Conservation (phyloP, 1,284 basidiomycete genomes). For the Ganoderma boninense region DNA sequence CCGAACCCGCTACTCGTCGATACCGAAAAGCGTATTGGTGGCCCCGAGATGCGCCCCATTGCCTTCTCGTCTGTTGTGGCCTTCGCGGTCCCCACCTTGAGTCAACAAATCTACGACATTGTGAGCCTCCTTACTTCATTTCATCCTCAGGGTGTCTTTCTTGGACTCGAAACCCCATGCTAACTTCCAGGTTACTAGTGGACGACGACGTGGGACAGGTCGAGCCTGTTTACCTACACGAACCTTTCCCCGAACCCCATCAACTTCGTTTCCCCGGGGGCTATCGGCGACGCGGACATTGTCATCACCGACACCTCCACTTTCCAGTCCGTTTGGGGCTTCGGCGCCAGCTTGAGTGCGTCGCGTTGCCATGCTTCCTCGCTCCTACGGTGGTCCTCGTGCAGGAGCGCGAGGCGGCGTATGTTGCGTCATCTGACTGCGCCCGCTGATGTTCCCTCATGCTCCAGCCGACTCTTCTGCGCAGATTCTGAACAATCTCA, state of each 20-base stretch:
- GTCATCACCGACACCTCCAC: conserved; percentile 48
- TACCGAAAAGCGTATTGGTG: neutral
- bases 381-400: conserved; percentile 19
- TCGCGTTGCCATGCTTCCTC: conserved; percentile 6
- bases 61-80: conserved; percentile 23
- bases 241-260: conserved; percentile 42
- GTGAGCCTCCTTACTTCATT: conserved; percentile 17
- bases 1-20: neutral
- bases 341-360: conserved; percentile 56
- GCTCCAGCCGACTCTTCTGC: conserved; percentile 59
- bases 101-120: conserved; percentile 33
- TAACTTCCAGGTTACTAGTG: conserved; percentile 35
- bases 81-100: conserved; percentile 20
- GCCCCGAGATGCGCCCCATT: conserved; percentile 22
- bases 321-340: conserved; percentile 58
- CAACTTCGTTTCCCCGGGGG: conserved; percentile 49
- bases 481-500: conserved; percentile 51
- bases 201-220: conserved; percentile 48
- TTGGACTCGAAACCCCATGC: neutral
- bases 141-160: neutral
- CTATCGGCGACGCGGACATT: conserved; percentile 54
- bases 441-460: conserved; percentile 3
- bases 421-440: conserved; percentile 16
- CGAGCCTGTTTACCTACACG: conserved; percentile 43
- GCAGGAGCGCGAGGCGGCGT: conserved; percentile 1